Evolutionary conservation across 345 rosid species (phyloP).

Genomic region (Draba incana): DNA sequence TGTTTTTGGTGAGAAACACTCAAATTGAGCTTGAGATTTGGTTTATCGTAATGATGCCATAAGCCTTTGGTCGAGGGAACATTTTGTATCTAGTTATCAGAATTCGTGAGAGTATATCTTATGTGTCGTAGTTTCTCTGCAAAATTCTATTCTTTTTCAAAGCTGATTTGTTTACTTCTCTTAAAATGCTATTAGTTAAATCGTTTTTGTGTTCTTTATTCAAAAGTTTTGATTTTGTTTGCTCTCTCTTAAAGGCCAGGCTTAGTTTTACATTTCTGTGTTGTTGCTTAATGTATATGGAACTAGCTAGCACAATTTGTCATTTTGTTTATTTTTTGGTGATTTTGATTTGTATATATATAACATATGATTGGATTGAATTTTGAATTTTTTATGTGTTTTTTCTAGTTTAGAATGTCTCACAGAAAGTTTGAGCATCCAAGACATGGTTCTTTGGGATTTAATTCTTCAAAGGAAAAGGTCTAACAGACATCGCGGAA

Average conservation of each 20-base stretch:
- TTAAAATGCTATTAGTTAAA: background rate
- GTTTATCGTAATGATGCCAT: constrained; percentile 29
- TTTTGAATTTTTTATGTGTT: background rate
- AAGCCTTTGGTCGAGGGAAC: constrained; percentile 43
- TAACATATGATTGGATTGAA: background rate
- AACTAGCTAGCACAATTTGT: background rate
- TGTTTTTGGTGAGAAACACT: constrained; percentile 40
- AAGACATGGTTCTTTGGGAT: constrained; percentile 90
- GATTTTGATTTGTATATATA: background rate
- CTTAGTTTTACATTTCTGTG: background rate
- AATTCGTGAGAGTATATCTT: background rate
- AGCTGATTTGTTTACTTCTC: background rate
- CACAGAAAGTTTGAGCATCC: constrained; percentile 97
- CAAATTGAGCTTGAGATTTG: constrained; percentile 36
- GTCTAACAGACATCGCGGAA: constrained; percentile 78
- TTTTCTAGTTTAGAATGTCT: constrained; percentile 54
- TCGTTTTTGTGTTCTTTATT: background rate
- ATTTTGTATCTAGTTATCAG: constrained; percentile 23
- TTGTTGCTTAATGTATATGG: background rate
- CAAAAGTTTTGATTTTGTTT: no score
- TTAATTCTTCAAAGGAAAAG: constrained; percentile 91
- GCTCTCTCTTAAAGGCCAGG: no score
- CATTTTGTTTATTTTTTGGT: no score
- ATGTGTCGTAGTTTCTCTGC: background rate
- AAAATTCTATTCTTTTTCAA: background rate